Conservation (phyloP, 495 filamentous ascomycete genomes). For the Penicillium psychrofluorescens region DNA sequence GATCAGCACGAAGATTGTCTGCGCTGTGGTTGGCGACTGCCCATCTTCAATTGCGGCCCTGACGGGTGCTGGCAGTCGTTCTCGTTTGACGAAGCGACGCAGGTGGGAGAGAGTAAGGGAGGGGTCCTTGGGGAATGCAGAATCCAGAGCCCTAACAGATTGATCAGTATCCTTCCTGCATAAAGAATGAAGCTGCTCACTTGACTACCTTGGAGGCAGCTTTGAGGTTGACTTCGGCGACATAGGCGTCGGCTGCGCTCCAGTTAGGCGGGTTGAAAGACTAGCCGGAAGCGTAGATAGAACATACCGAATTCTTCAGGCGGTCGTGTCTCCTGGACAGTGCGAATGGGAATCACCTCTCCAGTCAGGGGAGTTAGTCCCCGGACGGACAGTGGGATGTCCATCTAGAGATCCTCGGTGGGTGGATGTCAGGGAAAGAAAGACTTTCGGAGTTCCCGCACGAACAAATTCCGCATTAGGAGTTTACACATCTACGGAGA, state of each 20-base stretch:
- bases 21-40: constrained; percentile 2
- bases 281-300: not conserved
- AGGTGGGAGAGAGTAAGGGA: constrained; percentile 66
- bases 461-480: no score
- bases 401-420: constrained; percentile 10
- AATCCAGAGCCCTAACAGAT: constrained; percentile 30
- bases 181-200: constrained; percentile 15
- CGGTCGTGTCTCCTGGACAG: constrained; percentile 35
- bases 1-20: constrained; percentile 34
- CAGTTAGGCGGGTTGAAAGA: constrained; percentile 3
- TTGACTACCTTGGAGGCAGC: constrained; percentile 40
- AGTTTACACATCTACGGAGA: no score
- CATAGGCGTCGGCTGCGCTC: constrained; percentile 31
- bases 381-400: constrained; percentile 12
- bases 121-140: constrained; percentile 45
- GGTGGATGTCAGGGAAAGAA: no score
- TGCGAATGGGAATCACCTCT: constrained; percentile 26
- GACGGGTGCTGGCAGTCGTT: constrained; percentile 53
- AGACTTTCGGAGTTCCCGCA: no score
- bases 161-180: not conserved
- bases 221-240: constrained; percentile 38
- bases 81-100: constrained; percentile 68
- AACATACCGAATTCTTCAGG: constrained; percentile 31
- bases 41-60: constrained; percentile 18
- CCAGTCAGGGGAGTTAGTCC: constrained; percentile 24